Conservation (phyloP, 768 basidiomycete species). For the Hemileccinum impolitum region DNA sequence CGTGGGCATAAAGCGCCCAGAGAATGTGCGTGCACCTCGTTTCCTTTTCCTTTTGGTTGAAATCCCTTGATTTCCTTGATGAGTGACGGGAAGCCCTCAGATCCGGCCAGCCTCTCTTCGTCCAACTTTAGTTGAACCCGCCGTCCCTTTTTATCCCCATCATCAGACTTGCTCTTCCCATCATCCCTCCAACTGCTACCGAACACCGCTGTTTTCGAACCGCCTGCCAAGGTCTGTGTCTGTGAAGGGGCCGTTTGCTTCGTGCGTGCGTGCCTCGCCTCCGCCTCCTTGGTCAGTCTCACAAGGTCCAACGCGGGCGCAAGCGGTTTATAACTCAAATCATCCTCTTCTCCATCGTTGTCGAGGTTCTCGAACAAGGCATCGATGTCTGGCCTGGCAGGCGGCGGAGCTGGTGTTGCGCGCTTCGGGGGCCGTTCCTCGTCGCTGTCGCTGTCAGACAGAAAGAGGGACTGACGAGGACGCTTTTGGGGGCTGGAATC, state of each 20-base stretch:
- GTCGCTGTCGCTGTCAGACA: constrained; percentile 46
- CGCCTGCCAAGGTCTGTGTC: constrained; percentile 46
- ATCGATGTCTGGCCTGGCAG: constrained; percentile 33
- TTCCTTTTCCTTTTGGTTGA: constrained; percentile 83
- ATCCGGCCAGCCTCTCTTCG: constrained; percentile 68
- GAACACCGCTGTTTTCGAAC: constrained; percentile 34
- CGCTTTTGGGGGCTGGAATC: constrained; percentile 25
- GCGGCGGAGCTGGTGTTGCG: constrained; percentile 14
- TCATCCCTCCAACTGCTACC: constrained; percentile 21
- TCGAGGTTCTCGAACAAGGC: constrained; percentile 47
- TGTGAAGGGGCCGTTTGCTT: constrained; percentile 38
- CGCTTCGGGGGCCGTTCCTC: constrained; percentile 34
- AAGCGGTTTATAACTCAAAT: constrained; percentile 43
- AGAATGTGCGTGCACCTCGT: constrained; percentile 58
- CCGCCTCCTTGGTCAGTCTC: constrained; percentile 52
- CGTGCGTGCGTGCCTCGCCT: constrained; percentile 39
- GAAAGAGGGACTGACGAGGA: constrained; percentile 48
- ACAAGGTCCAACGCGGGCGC: constrained; percentile 52
- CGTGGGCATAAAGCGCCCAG: not conserved
- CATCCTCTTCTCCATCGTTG: constrained; percentile 45
- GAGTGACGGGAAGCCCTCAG: constrained; percentile 76
- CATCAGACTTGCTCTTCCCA: constrained; percentile 11
- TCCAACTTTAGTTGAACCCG: constrained; percentile 57
- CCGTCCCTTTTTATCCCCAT: constrained; percentile 29
- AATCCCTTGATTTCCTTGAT: constrained; percentile 75